A percentile compares a stretch with the other conserved stretches of the same genome.
These are phyloP conservation scores for Lantana camara DNA, from an alignment of 257 asterid genomes.

Conservation along the genomic window DNA sequence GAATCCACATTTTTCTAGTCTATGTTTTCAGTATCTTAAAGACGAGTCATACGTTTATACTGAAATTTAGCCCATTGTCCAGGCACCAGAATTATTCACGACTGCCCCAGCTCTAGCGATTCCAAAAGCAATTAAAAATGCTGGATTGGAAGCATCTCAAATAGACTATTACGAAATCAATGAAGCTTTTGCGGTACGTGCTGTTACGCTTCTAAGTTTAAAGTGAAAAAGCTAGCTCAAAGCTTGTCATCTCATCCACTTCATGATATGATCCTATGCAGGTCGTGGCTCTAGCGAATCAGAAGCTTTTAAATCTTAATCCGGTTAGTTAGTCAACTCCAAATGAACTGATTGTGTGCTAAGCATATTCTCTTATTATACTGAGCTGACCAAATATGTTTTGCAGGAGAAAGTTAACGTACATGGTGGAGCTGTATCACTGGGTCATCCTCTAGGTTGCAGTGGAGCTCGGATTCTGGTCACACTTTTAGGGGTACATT, in stretches of 20 bases:
- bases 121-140: slow-evolving; percentile 68
- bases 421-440: slow-evolving; percentile 74
- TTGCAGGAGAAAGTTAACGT: slow-evolving; percentile 64
- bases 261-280: slow-evolving; percentile 27
- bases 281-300: slow-evolving; percentile 80
- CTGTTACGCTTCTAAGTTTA: slow-evolving; percentile 11
- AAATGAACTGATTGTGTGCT: neutral
- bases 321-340: slow-evolving; percentile 41
- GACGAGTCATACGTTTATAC: no score
- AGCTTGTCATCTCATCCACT: neutral
- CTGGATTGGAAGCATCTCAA: slow-evolving; percentile 63
- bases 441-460: slow-evolving; percentile 81
- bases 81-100: slow-evolving; percentile 79
- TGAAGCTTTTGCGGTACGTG: slow-evolving; percentile 67
- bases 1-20: neutral
- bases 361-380: slow-evolving; percentile 1
- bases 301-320: slow-evolving; percentile 57
- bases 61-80: slow-evolving; percentile 21
- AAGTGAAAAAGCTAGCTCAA: neutral
- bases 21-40: neutral
- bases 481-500: slow-evolving; percentile 71
- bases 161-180: slow-evolving; percentile 68
- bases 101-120: slow-evolving; percentile 75
- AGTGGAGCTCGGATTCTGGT: slow-evolving; percentile 77
- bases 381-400: slow-evolving; percentile 17